Evolutionary conservation across 371 early-diverging fungal genomes (phyloP).

Genomic region (Sporodiniella umbellata): DNA sequence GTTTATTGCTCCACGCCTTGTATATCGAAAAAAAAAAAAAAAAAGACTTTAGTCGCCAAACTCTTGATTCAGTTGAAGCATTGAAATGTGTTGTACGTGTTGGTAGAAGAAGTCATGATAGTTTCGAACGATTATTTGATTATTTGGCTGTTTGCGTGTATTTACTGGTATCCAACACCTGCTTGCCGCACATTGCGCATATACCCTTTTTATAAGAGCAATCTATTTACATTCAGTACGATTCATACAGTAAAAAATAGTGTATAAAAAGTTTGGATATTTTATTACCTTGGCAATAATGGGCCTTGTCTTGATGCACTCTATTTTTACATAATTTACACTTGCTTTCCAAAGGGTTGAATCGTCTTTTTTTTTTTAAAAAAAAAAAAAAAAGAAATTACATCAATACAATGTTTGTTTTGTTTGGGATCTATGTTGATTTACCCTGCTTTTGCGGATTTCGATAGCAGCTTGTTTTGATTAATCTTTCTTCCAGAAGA

Average conservation of each 20-base stretch:
- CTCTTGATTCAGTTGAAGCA: too few species aligned
- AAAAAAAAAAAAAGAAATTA: too few species aligned
- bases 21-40: too few species aligned
- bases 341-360: slow-evolving; percentile 54
- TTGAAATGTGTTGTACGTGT: not conserved
- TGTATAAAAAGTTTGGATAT: too few species aligned
- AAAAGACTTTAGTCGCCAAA: too few species aligned
- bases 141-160: slow-evolving; percentile 65
- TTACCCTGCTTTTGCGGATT: slow-evolving; percentile 51
- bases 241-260: too few species aligned
- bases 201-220: slow-evolving; percentile 74
- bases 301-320: slow-evolving; percentile 60
- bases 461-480: slow-evolving; percentile 69
- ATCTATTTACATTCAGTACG: slow-evolving; percentile 13
- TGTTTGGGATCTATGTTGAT: not conserved
- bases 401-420: too few species aligned
- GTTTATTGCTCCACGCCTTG: too few species aligned
- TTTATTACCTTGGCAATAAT: slow-evolving; percentile 67
- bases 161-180: slow-evolving; percentile 59
- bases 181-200: slow-evolving; percentile 78
- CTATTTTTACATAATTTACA: slow-evolving; percentile 65
- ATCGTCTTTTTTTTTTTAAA: too few species aligned
- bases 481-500: slow-evolving; percentile 57
- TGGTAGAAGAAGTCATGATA: not conserved
- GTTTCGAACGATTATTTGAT: not conserved